Evolutionary conservation across 768 basidiomycete genomes (phyloP), one percentile per base, ranked within the genome.

Genomic region (Tulasnella sp.): DNA sequence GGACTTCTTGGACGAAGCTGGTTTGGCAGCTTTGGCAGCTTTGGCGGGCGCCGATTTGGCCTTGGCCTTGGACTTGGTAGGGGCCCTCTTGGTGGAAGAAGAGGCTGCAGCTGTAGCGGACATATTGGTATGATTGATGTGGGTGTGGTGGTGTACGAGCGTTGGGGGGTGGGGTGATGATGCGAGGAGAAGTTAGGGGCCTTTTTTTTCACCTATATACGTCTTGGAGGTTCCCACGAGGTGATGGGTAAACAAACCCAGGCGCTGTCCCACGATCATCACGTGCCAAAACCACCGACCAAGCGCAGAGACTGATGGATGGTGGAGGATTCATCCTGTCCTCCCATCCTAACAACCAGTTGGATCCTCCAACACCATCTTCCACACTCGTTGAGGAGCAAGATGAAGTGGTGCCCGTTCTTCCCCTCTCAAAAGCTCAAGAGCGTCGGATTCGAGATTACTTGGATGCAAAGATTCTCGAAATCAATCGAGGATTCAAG

Each of bases 401-500:
- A 19, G 40, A 27, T 68, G 62, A 68, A 18, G 62, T 68, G 62
- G 12, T 7, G 39, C 75, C 58, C 48, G 42, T 80, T 52, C 48
- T 27, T 42, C 85, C 91, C 7, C 84, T 92, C 18, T 88, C 89
- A 12, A 83, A 86, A 31, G 84, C 80, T 24, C 93, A 95, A 84
- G 93, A 94, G 83, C 87, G 90, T 56, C 89, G 89, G 79, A 87
- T 93, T 0, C 85, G 91, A 9, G 89, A 89, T 31, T 92, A 90
- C 82, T 85, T 94, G 7, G 93, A 94, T 74, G 89, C 89, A 27
- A 84, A 87, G 78, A 91, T 94, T 81, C 86, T 93, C 31, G 88
- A 91, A 21, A 85, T 93, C 38, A 92, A 89, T n/a, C 86, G 92
- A 27, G 89, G 89, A 39, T 92, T 87, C 86, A 94, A 92, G 85